A percentile compares a stretch with the other conserved stretches of the same genome.
Evolutionary conservation across 306 rosid genomes (phyloP).

Genomic region (Begonia peltatifolia): DNA sequence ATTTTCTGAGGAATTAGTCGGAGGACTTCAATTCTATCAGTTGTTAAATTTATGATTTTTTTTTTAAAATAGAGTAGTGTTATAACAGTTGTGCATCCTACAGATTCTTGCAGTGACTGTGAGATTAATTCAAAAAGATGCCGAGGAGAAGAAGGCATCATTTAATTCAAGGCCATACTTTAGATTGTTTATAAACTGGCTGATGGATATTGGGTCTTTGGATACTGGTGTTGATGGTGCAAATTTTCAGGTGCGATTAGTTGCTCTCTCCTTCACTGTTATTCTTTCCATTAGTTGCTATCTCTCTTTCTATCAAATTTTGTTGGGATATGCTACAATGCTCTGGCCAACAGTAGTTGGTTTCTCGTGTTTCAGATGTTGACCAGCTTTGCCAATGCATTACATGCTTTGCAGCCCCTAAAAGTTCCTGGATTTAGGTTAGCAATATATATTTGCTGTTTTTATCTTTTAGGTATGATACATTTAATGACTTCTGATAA

Average conservation of each 20-base stretch:
- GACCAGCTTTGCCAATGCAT: constrained; percentile 70
- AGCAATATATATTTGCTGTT: constrained; percentile 1
- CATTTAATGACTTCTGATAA: background rate
- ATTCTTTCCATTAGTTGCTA: background rate
- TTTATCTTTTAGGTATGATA: background rate
- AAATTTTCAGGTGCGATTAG: constrained; percentile 64
- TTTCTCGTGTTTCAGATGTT: constrained; percentile 49
- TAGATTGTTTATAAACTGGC: constrained; percentile 87
- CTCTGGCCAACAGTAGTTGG: background rate
- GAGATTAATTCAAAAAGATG: constrained; percentile 59
- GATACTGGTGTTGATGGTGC: constrained; percentile 84
- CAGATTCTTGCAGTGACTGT: constrained; percentile 78
- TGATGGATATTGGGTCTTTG: constrained; percentile 76
- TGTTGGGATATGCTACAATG: background rate
- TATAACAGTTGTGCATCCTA: constrained; percentile 7
- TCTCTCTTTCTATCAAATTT: background rate
- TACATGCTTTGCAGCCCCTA: constrained; percentile 90
- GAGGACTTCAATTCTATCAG: background rate
- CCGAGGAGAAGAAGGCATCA: constrained; percentile 78
- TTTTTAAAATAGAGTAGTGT: background rate
- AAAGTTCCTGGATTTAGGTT: constrained; percentile 94
- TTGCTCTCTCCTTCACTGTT: background rate
- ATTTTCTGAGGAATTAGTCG: too few species aligned
- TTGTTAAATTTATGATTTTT: constrained; percentile 5
- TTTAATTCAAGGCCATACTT: constrained; percentile 85